Evolutionary conservation across 2,329 filamentous ascomycete genomes (phyloP), one percentile per base, ranked within the genome.

Genomic region (Sordariomycetes sp.): DNA sequence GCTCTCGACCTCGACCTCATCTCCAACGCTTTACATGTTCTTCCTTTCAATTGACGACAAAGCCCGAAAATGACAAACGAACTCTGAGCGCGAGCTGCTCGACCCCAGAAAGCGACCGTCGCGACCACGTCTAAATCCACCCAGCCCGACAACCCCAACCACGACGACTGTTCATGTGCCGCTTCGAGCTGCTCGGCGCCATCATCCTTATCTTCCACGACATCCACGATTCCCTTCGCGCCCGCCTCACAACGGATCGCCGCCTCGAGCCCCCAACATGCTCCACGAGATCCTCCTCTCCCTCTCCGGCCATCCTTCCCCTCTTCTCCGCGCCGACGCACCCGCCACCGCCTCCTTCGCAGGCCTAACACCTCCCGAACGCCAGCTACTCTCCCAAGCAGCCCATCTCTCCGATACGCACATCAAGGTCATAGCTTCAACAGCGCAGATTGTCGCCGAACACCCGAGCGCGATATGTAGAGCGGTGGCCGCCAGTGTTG

Each of bases 221-320:
- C 41, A 57, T 71, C 34, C 42, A 53, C 42, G 55, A 64, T 46
- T 55, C 49, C 21, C 49, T 64, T 35, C 54, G 49, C 36, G 53
- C 54, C 33, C 20, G 23, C 16, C n/a, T n/a, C n/a, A n/a, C n/a
- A n/a, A 33, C 5, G 14, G 8, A 33, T 9, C 21, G 34, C 21
- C 31, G 24, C 30, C 23, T 34, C 32, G 42, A 42, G 31, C n/a
- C n/a, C n/a, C 14, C 17, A 28, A 46, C 46, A 98, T 98, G 92
- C 84, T 98, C 58, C 92, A 96, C 75, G 92, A 98, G 70, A 86
- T 98, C 65, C 79, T 96, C 60, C 81, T 98, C 60, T 90, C 88
- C 58, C 79, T 96, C 60, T 93, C 88, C 50, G 90, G 92, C 46
- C 86, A 96, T 63, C 82, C 85, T 43, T 95, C 90, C 44, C 82